A percentile compares a stretch with the other conserved stretches of the same genome.
phyloP scores from a whole-genome alignment of 805 yeast genomes.

The Brettanomyces sp. region DNA sequence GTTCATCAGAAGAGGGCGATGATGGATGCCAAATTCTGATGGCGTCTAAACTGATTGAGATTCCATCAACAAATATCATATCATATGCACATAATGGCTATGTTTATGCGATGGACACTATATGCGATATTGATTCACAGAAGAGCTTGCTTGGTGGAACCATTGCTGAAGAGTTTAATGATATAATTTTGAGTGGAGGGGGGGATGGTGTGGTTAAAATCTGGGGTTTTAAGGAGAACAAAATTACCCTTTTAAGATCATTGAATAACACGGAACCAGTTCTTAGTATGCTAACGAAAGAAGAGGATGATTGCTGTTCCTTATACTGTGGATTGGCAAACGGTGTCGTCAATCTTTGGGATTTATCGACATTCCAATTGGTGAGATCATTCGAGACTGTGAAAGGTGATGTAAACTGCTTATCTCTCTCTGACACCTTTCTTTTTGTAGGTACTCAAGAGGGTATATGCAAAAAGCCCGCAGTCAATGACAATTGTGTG shows the following conservation, averaged over 20 bases:
- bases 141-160: slow-evolving; percentile 14
- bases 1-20: background rate
- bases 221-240: slow-evolving; percentile 46
- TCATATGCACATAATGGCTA: slow-evolving; percentile 90
- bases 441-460: slow-evolving; percentile 52
- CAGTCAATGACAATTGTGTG: background rate
- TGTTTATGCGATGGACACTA: slow-evolving; percentile 55
- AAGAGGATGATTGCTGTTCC: slow-evolving; percentile 51
- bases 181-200: slow-evolving; percentile 58
- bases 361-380: slow-evolving; percentile 69
- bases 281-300: slow-evolving; percentile 46
- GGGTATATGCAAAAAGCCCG: slow-evolving; percentile 10
- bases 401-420: slow-evolving; percentile 48
- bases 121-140: slow-evolving; percentile 15
- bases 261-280: slow-evolving; percentile 64
- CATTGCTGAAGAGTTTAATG: slow-evolving; percentile 22
- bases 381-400: slow-evolving; percentile 34
- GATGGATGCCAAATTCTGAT: background rate
- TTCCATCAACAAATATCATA: slow-evolving; percentile 56
- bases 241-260: slow-evolving; percentile 22
- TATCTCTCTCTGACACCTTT: slow-evolving; percentile 46
- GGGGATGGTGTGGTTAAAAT: slow-evolving; percentile 86
- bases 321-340: slow-evolving; percentile 75
- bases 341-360: slow-evolving; percentile 79
- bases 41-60: slow-evolving; percentile 43